A percentile compares a stretch with the other conserved stretches of the same genome.
phyloP scores from a whole-genome alignment of 2,329 filamentous ascomycete genomes.

The Truncatella angustata region DNA sequence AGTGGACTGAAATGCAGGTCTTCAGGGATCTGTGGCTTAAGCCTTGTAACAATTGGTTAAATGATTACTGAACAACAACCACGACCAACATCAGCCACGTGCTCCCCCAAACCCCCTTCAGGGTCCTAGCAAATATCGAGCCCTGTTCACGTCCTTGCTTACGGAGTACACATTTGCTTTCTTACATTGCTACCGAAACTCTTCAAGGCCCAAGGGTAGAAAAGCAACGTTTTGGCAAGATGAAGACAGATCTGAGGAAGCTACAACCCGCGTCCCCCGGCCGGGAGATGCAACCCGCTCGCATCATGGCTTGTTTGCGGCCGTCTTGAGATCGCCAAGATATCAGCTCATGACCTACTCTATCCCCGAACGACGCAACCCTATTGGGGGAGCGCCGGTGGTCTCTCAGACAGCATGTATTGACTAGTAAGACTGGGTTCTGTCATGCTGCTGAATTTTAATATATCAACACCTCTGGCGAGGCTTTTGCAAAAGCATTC shows the following conservation, averaged over 20 bases:
- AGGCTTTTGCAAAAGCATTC: background rate
- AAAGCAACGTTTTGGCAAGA: constrained; percentile 1
- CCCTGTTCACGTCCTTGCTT: background rate
- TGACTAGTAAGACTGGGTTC: background rate
- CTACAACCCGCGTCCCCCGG: background rate
- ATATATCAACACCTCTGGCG: background rate
- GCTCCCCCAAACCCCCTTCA: background rate
- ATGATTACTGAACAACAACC: constrained; percentile 4
- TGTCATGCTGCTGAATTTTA: background rate
- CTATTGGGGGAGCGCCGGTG: background rate
- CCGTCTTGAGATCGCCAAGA: background rate
- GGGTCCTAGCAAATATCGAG: background rate
- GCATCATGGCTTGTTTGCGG: background rate
- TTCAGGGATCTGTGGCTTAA: background rate
- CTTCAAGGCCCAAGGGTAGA: background rate
- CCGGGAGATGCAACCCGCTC: background rate
- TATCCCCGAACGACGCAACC: background rate
- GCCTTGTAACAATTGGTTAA: background rate
- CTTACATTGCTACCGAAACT: background rate
- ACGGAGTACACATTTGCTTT: background rate
- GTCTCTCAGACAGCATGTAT: background rate
- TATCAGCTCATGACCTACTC: background rate
- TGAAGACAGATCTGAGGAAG: background rate
- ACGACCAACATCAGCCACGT: background rate
- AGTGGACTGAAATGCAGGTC: background rate